Conservation (phyloP, 768 basidiomycete species). For the Phaffia tasmanica region DNA sequence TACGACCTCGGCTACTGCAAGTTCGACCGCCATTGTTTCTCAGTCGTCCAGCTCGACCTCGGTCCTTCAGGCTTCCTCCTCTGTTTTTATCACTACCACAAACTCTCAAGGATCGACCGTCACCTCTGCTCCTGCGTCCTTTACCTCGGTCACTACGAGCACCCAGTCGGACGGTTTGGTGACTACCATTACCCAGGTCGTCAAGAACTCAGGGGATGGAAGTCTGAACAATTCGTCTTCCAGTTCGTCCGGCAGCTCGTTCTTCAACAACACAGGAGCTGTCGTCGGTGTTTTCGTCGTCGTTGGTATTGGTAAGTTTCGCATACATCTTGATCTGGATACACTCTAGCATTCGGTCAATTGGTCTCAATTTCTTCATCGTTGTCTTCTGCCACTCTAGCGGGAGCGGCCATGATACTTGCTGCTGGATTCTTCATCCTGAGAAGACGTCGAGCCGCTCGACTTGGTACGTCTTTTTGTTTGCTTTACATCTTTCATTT, state of each 20-base stretch:
- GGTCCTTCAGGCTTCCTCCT: constrained; percentile 28
- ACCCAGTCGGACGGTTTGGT: constrained; percentile 35
- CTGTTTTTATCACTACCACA: constrained; percentile 34
- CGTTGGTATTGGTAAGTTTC: constrained; percentile 20
- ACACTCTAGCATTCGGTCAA: no score
- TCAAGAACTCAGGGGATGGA: constrained; percentile 33
- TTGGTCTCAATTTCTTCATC: background rate
- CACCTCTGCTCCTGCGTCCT: constrained; percentile 33
- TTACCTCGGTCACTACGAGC: constrained; percentile 31
- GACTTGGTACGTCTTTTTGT: constrained; percentile 15
- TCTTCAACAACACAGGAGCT: constrained; percentile 25
- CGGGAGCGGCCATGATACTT: constrained; percentile 25
- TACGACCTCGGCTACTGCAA: background rate
- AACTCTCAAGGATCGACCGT: constrained; percentile 29
- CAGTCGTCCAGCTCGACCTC: background rate
- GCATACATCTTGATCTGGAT: background rate
- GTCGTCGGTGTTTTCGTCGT: constrained; percentile 26
- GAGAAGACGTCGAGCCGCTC: constrained; percentile 14
- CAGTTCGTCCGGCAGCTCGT: constrained; percentile 1
- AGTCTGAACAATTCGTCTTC: constrained; percentile 32
- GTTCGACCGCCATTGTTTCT: background rate
- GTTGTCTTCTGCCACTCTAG: background rate
- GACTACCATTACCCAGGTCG: constrained; percentile 36
- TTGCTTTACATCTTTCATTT: background rate
- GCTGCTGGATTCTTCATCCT: constrained; percentile 24